phyloP scores from a whole-genome alignment of 2,329 filamentous ascomycete genomes.

The Pseudodiploospora longispora region DNA sequence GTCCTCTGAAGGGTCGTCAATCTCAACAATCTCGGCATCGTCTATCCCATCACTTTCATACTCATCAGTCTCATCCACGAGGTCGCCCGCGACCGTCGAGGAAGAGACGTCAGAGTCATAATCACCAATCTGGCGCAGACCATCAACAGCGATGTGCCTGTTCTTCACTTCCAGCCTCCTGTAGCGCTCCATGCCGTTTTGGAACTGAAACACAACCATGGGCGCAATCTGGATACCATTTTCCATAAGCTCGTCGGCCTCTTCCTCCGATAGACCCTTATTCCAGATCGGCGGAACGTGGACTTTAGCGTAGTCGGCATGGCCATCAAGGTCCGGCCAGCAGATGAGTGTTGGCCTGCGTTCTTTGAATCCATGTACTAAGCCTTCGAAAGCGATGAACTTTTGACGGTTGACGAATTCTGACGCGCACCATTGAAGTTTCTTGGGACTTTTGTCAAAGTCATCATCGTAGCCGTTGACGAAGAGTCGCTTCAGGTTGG shows the following conservation, averaged over 20 bases:
- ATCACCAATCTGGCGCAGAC: neutral
- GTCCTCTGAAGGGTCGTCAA: constrained; percentile 13
- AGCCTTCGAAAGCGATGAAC: constrained; percentile 17
- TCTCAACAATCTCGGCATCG: constrained; percentile 22
- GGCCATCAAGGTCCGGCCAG: constrained; percentile 25
- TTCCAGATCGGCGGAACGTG: constrained; percentile 12
- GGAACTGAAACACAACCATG: constrained; percentile 22
- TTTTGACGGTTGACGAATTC: constrained; percentile 19
- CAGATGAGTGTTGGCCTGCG: constrained; percentile 18
- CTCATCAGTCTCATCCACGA: constrained; percentile 15
- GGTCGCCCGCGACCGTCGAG: constrained; percentile 4
- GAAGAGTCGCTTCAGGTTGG: constrained; percentile 21
- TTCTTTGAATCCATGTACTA: constrained; percentile 15
- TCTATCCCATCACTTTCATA: constrained; percentile 35
- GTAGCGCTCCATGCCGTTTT: constrained; percentile 10
- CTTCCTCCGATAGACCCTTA: neutral
- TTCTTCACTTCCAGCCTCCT: constrained; percentile 8
- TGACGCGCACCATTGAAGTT: constrained; percentile 24
- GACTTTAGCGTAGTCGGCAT: constrained; percentile 20
- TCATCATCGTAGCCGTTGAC: neutral
- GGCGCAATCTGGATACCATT: constrained; percentile 19
- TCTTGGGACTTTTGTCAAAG: constrained; percentile 1
- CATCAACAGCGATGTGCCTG: constrained; percentile 2
- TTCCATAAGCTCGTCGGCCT: neutral
- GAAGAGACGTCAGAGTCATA: neutral